Evolutionary conservation across 2,329 filamentous ascomycete species (phyloP), one percentile per base, ranked within the genome.

Genomic region (Pseudogymnoascus sp.): DNA sequence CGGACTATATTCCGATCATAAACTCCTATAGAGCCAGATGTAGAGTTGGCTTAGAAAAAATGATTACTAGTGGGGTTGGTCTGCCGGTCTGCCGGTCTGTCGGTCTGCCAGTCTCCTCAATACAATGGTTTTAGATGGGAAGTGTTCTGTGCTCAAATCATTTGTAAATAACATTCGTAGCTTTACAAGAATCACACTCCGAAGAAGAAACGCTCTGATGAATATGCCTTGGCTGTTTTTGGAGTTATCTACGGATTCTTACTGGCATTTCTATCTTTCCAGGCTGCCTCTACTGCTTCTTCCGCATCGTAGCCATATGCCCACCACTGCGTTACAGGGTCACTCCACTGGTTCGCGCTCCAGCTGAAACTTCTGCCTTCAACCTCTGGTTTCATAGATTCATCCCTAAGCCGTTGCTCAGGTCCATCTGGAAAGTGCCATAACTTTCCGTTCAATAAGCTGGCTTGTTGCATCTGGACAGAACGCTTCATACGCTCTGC

Each of bases 351-450:
- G 64, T 78, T 78, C 14, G 73, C 68, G 65, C 74, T 77, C n/a
- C 69, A 66, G 37, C 73, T 64, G 10, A 70, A 71, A 58, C 72
- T 69, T 60, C 73, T 72, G 3, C 74, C 75, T 35, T 71, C 66
- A 19, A 77, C 63, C 66, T 76, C 75, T 4, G 70, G 63, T 52
- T 65, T 65, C 75, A 76, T 77, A 6, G 4, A 70, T 74, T 11
- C 75, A 69, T 88, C 84, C 52, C 85, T 74, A 19, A 74, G 76
- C 66, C 79, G 74, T 69, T 87, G 84, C 63, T 83, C 80, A 1
- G 80, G 77, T 1, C 84, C 83, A 64, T 82, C 71, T 2, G 68
- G 66, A 74, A 83, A 75, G 62, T 83, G 81, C 78, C 78, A 81
- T 2, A 82, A 66, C 21, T 75, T 72, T 1, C 75, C 76, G 64